phyloP scores from a whole-genome alignment of 345 rosid genomes.

The Acer saccharum region DNA sequence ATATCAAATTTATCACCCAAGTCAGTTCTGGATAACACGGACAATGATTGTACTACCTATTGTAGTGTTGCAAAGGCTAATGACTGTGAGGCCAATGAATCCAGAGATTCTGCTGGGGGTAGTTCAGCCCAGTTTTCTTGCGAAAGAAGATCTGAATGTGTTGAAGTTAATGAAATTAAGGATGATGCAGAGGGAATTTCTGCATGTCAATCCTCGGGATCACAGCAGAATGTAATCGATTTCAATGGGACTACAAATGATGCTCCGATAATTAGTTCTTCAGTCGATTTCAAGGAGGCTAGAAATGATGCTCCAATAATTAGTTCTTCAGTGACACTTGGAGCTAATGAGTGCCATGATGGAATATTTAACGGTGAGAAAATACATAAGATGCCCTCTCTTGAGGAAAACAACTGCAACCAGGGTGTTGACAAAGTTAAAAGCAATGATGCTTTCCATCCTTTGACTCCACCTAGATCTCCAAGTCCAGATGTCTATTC shows the following conservation, averaged over 20 bases:
- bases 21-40: conserved; percentile 66
- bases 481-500: conserved; percentile 27
- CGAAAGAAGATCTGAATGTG: conserved; percentile 19
- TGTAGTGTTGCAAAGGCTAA: conserved; percentile 22
- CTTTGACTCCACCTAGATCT: conserved; percentile 31
- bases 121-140: conserved; percentile 18
- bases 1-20: conserved; percentile 56
- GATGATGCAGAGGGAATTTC: conserved; percentile 17
- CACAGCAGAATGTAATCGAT: conserved; percentile 7
- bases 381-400: conserved; percentile 13
- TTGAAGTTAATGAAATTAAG: conserved; percentile 12
- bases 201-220: neutral
- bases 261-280: conserved; percentile 27
- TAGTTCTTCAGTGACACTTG: conserved; percentile 24
- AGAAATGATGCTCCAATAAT: too few species aligned
- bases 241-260: conserved; percentile 23
- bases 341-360: conserved; percentile 10
- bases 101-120: conserved; percentile 25
- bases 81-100: conserved; percentile 25
- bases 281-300: neutral
- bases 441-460: conserved; percentile 24
- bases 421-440: conserved; percentile 21
- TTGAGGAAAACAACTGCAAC: conserved; percentile 21
- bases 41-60: conserved; percentile 30
- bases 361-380: conserved; percentile 19